Conservation (phyloP, 2,329 filamentous ascomycete genomes). For the Talaromyces rugulosus region DNA sequence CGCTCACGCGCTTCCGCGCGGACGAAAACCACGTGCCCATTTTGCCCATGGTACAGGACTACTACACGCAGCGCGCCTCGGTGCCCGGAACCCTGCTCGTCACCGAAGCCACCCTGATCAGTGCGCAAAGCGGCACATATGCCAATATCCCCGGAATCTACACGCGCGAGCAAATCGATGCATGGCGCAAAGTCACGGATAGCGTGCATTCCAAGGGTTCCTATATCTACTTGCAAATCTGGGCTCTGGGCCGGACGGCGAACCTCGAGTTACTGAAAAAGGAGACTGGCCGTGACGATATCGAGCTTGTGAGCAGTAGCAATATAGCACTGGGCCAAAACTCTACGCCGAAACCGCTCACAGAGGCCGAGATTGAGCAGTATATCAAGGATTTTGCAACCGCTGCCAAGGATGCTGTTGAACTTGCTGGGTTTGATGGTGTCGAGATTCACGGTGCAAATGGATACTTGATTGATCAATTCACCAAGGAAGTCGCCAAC, state of each 20-base stretch:
- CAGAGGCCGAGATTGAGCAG: slow-evolving; percentile 37
- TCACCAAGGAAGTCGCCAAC: slow-evolving; percentile 45
- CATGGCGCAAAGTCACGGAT: slow-evolving; percentile 57
- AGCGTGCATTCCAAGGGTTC: slow-evolving; percentile 57
- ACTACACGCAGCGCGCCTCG: slow-evolving; percentile 50
- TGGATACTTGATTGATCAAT: slow-evolving; percentile 50
- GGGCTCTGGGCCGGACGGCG: slow-evolving; percentile 55
- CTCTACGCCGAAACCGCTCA: slow-evolving; percentile 22
- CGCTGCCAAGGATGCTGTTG: slow-evolving; percentile 47
- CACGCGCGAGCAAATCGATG: slow-evolving; percentile 48
- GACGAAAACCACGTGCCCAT: slow-evolving; percentile 42
- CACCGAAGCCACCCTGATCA: slow-evolving; percentile 53
- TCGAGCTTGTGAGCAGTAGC: slow-evolving; percentile 35
- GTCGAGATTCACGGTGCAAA: slow-evolving; percentile 47
- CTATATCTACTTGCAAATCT: slow-evolving; percentile 58
- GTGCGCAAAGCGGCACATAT: slow-evolving; percentile 40
- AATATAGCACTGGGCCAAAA: slow-evolving; percentile 30
- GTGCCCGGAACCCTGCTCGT: slow-evolving; percentile 53
- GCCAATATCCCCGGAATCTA: slow-evolving; percentile 54
- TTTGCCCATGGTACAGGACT: slow-evolving; percentile 38
- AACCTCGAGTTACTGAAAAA: slow-evolving; percentile 29
- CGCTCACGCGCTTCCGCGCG: slow-evolving; percentile 50
- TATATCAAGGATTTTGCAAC: slow-evolving; percentile 36
- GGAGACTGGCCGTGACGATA: slow-evolving; percentile 17
- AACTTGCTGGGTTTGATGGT: slow-evolving; percentile 48